Percentiles rank a stretch among this genome's conserved stretches.
These are phyloP conservation scores for Rhipidocladum racemiflorum DNA, from an alignment of 176 grass and related monocot species.

Conservation along the genomic window DNA sequence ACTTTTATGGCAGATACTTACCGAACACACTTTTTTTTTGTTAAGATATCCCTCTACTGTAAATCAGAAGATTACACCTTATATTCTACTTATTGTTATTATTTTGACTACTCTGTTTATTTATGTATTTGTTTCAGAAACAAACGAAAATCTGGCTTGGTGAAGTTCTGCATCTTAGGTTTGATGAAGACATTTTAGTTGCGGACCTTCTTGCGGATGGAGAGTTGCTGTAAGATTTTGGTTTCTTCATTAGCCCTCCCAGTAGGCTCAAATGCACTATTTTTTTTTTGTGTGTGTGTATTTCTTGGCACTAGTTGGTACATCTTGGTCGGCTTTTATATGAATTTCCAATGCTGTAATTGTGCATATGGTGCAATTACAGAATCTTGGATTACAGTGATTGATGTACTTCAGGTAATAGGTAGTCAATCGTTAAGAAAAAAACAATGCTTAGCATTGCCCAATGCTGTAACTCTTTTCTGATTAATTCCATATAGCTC, in stretches of 20 bases:
- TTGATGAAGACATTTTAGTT: slow-evolving; percentile 64
- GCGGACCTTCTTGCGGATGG: slow-evolving; percentile 82
- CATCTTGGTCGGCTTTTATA: not conserved
- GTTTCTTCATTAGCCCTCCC: slow-evolving; percentile 2
- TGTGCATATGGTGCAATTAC: not conserved
- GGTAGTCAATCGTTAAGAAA: not conserved
- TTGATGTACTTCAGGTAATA: not conserved
- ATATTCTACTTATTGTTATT: not conserved
- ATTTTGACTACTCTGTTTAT: slow-evolving; percentile 16
- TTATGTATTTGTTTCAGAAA: slow-evolving; percentile 44
- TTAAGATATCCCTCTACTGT: not conserved
- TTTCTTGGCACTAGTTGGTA: not conserved
- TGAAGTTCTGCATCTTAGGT: slow-evolving; percentile 76
- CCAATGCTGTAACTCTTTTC: not conserved
- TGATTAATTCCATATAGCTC: not conserved
- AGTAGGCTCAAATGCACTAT: slow-evolving; percentile 7
- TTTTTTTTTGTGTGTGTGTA: not conserved
- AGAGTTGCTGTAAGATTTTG: slow-evolving; percentile 74
- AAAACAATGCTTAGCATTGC: not conserved
- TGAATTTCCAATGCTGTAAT: not conserved
- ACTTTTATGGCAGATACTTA: not conserved
- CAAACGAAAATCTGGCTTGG: slow-evolving; percentile 94
- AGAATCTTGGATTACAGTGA: not conserved
- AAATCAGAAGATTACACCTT: not conserved
- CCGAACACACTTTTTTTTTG: not conserved